phyloP scores from a whole-genome alignment of 768 basidiomycete genomes.

The Russula vinacea region DNA sequence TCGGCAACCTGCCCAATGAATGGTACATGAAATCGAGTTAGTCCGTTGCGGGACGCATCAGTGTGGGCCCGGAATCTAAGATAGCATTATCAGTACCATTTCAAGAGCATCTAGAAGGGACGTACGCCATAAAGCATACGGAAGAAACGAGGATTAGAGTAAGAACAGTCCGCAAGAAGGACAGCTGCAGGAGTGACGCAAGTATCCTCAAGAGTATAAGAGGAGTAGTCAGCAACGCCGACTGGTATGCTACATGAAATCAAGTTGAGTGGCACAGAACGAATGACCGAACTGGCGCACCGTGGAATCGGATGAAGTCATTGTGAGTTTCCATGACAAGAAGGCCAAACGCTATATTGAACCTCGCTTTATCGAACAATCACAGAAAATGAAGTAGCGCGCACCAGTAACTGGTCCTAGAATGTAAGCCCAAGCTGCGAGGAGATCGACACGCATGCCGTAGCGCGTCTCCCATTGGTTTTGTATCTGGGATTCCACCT shows the following conservation, averaged over 20 bases:
- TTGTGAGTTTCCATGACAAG: constrained; percentile 75
- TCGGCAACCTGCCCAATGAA: constrained; percentile 63
- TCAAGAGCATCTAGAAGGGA: constrained; percentile 11
- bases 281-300: constrained; percentile 40
- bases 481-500: constrained; percentile 39
- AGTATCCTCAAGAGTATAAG: constrained; percentile 55
- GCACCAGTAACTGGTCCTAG: constrained; percentile 71
- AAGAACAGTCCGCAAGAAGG: constrained; percentile 51
- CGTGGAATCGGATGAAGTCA: constrained; percentile 76
- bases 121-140: constrained; percentile 57
- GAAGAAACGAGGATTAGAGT: constrained; percentile 46
- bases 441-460: constrained; percentile 62
- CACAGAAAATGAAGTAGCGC: constrained; percentile 51
- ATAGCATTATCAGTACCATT: neutral
- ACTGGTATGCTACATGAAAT: constrained; percentile 63
- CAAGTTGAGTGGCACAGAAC: constrained; percentile 16
- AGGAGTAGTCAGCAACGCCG: constrained; percentile 66
- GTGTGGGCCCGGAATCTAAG: constrained; percentile 50
- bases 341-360: constrained; percentile 56
- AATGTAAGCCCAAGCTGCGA: constrained; percentile 62
- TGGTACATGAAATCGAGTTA: constrained; percentile 61
- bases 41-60: constrained; percentile 49
- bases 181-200: constrained; percentile 51
- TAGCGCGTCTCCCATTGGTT: constrained; percentile 72
- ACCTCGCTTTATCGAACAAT: constrained; percentile 52